Evolutionary conservation across 306 rosid genomes (phyloP).

Genomic region (Cucumis hystrix): DNA sequence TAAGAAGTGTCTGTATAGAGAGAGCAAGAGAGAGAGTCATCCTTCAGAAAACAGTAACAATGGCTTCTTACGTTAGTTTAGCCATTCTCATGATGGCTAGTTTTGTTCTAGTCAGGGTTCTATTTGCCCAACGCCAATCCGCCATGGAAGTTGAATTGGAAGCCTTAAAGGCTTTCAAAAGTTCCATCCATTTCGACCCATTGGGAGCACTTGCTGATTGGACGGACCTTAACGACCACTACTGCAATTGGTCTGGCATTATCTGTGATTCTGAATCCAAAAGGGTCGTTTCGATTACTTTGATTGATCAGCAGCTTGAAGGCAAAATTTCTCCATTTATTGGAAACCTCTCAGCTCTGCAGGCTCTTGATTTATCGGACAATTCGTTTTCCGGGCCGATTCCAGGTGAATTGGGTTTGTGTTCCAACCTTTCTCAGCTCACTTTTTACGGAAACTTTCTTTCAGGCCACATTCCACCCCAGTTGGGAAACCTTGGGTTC

Average conservation of each 20-base stretch:
- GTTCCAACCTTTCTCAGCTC: conserved; percentile 51
- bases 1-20: neutral
- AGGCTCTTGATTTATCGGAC: conserved; percentile 55
- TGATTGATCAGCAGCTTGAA: conserved; percentile 34
- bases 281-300: conserved; percentile 39
- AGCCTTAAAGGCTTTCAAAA: conserved; percentile 58
- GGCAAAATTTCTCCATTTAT: conserved; percentile 67
- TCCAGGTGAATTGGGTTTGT: conserved; percentile 46
- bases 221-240: conserved; percentile 31
- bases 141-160: conserved; percentile 35
- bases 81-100: neutral
- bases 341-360: conserved; percentile 66
- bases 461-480: conserved; percentile 52
- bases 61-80: neutral
- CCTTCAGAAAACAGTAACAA: neutral
- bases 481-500: conserved; percentile 33
- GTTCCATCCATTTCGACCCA: conserved; percentile 37
- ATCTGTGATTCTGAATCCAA: conserved; percentile 38
- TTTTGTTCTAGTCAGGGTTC: neutral
- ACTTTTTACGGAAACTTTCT: conserved; percentile 33
- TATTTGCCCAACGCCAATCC: neutral
- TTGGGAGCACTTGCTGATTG: conserved; percentile 41
- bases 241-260: conserved; percentile 77
- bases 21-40: neutral
- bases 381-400: conserved; percentile 55